Evolutionary conservation across 352 stramenopile genomes (phyloP), one percentile per base, ranked within the genome.

Genomic region (Globisporangium iwayamae): DNA sequence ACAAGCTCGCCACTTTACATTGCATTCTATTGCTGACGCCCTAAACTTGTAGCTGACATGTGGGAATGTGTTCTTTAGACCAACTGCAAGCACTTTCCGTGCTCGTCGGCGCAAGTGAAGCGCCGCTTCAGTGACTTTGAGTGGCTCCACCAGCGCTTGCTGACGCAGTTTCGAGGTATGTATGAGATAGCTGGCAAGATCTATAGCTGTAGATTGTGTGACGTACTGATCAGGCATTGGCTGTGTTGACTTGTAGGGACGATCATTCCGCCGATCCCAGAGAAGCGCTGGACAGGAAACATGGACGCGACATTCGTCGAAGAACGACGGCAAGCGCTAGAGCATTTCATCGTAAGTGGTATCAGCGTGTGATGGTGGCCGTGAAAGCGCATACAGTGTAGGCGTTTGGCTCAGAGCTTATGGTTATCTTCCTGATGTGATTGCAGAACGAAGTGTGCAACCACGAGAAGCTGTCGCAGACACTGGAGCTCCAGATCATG

Each of bases 281-380:
- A 93, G 50, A 97, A 96, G 57, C 77, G 85, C 54, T 94, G 86
- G 86, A 91, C 84, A 34, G 88, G 88, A 28, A 96, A 95, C 62
- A 90, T 96, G 84, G 85, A 95, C 62, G 85, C 85, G 14, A 93
- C 85, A 4, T 97, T 97, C 67, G 84, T 97, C 32, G 85, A 96
- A 77, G 87, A 95, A 63, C 78, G 89, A 46, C 83, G 86, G 18
- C 85, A 94, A 75, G 87, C 84, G 0, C 71, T 96, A 11, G 87
- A 96, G 50, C 83, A 95, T 60, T 96, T 94, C 56, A 92, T 96
- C 62, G 85, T 96, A 54, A 52, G 78, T 56, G 14, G 5, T 28
- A n/a, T 32, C 7, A 16, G 22, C 16, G 14, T 2, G 14, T 39
- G 48, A 32, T 34, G 10, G 47, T 38, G 28, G 28, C 10, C 13